Conservation (phyloP, 305 asterid species). For the Rubia peregrina region DNA sequence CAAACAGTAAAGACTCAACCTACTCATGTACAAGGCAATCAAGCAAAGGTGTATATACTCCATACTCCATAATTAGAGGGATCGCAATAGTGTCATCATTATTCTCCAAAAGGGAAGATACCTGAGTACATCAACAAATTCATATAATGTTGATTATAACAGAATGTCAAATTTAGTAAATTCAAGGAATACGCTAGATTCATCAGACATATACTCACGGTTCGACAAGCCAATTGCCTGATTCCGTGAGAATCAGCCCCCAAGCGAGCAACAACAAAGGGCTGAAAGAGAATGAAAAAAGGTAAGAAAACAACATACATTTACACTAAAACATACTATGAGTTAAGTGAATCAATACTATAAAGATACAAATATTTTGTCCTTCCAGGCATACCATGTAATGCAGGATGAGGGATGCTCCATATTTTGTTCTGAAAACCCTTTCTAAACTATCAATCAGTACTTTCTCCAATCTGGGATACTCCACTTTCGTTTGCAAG, state of each 20-base stretch:
- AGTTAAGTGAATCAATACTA: not conserved
- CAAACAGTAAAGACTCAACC: conserved; percentile 5
- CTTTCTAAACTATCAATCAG: conserved; percentile 67
- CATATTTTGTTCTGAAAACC: conserved; percentile 74
- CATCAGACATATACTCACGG: conserved; percentile 37
- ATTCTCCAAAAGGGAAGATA: conserved; percentile 57
- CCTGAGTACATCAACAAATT: conserved; percentile 36
- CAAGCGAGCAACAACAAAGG: conserved; percentile 67
- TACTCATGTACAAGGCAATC: conserved; percentile 85
- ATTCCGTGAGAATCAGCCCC: conserved; percentile 75
- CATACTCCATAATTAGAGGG: conserved; percentile 46
- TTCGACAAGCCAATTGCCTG: conserved; percentile 62
- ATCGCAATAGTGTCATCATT: conserved; percentile 47
- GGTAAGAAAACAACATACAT: not conserved
- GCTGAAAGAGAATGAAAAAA: conserved; percentile 38
- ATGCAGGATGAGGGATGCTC: conserved; percentile 87
- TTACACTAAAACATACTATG: not conserved
- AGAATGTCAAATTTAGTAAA: not conserved
- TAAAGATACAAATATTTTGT: not conserved
- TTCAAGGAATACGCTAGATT: not conserved
- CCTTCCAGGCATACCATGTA: conserved; percentile 50
- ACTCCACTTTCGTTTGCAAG: conserved; percentile 62
- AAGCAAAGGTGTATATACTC: conserved; percentile 64
- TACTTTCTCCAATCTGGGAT: conserved; percentile 70
- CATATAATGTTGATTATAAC: not conserved